Base-by-base conservation (phyloP, 2,329 filamentous ascomycete species). In the Epichloe typhina region DNA sequence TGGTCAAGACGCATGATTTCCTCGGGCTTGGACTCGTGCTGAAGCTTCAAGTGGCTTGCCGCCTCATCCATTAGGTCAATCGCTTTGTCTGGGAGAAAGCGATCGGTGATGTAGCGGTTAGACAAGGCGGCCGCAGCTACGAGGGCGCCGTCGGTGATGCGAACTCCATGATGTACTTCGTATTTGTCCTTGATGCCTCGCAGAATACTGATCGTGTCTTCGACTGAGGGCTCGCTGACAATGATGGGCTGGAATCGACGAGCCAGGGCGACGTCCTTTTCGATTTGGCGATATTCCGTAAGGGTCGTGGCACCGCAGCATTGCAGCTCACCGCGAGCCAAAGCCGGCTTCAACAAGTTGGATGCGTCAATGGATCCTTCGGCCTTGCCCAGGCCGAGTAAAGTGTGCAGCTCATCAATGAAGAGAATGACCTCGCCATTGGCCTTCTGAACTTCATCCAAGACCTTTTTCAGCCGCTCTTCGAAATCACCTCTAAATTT, bases 31-130 rank as follows among this genome's bases (percentile, higher is more conserved):
- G 88, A 95, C 66, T 98, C 93, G 67, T 97, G 93, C 62, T 97
- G 91, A 35, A 97, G 70, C 43, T 94, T 82, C 9, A 97, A 72
- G 21, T 89, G 88, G 53, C 87, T 94, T 1, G 91, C 90, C 9
- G 93, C 93, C 69, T 97, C 93, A 57, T 97, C 93, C 66, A 98
- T 93, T 15, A 97, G 69, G 64, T 97, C 93, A 55, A 98, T 97
- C 3, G 93, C 93, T 66, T 97, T 97, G 68, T 98, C 93, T 0
- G 93, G 93, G 0, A 97, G 73, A 67, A 95, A 97, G 2, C 93
- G 84, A 62, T 97, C 91, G 13, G 90, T 96, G 58, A 98, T 93
- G 66, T 97, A 98, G 48, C 93, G 85, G 62, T 97, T 97, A 55
- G 87, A 93, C 63, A 94, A 86, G 0, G 88, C 86, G 2, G 91